Evolutionary conservation across 2,329 filamentous ascomycete species (phyloP).

Genomic region (Aspergillus sp.): DNA sequence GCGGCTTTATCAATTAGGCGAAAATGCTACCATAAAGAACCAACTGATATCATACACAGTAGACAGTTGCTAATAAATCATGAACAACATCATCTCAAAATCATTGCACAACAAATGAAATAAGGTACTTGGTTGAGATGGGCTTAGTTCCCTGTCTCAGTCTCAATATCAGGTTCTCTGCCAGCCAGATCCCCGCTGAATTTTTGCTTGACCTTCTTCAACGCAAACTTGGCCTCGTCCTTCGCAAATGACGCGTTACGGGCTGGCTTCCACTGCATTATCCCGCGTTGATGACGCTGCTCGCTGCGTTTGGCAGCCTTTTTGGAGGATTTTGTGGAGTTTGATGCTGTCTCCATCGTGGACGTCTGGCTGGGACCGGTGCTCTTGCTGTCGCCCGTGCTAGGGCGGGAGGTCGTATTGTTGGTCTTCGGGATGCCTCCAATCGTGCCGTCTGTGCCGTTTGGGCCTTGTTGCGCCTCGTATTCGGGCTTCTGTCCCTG

Average conservation of each 20-base stretch:
- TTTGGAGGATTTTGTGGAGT: constrained; percentile 24
- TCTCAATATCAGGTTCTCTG: constrained; percentile 84
- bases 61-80: background rate
- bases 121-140: background rate
- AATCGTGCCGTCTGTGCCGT: background rate
- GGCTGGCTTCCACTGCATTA: constrained; percentile 95
- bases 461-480: background rate
- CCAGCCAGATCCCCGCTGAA: constrained; percentile 68
- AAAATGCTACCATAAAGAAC: too few relatives aligned
- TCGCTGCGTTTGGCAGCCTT: constrained; percentile 51
- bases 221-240: constrained; percentile 77
- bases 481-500: background rate
- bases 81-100: background rate
- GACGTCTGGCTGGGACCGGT: background rate
- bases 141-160: constrained; percentile 50
- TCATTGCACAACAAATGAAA: background rate
- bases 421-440: background rate
- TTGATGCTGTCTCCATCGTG: background rate
- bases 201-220: constrained; percentile 73
- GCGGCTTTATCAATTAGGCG: too few relatives aligned
- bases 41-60: too few relatives aligned
- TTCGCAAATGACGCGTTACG: constrained; percentile 84
- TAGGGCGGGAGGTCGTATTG: background rate
- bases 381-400: background rate
- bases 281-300: constrained; percentile 79